Evolutionary conservation across 2,329 filamentous ascomycete species (phyloP), one percentile per base, ranked within the genome.

Genomic region (Apiospora saccharicola): DNA sequence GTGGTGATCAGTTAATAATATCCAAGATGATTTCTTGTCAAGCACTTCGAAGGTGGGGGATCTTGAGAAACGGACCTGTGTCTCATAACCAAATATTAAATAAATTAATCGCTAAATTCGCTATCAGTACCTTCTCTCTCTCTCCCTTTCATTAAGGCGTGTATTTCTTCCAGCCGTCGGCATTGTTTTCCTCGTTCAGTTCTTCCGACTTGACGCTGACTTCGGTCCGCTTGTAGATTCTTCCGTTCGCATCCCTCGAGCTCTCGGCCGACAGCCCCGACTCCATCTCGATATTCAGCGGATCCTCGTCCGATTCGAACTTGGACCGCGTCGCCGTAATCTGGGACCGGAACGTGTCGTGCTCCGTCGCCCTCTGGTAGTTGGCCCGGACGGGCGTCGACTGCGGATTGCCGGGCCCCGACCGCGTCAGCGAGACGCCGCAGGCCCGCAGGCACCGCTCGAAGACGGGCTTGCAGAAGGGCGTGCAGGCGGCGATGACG

Each of bases 391-490:
- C 53, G 14, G 16, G 30, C 16, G 53, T 19, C 30, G 16, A 34
- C 37, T 41, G 26, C 16, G 10, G 30, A 1, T 12, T 24, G 30
- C 16, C 53, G 19, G 1, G 24, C 14, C 51, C 51, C 2, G 30
- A 14, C 30, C 53, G 30, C 26, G 64, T 68, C 5, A 61, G 53
- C 2, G 53, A 19, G 4, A 61, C 53, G 8, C 64, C 64, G 10
- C 44, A 4, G 19, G 37, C 22, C 2, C 64, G 37, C 37, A 68
- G 64, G 64, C 37, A 68, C 37, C 12, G 2, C 37, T 68, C 64
- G 43, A 68, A 68, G 22, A 68, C 4, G 37, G 64, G 64, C 64
- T 68, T 68, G 64, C 64, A 68, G 64, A 68, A 68, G 64, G 64
- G 64, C n/a, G 64, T 68, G 64, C 64, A 68, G 2, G 64, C 37